phyloP scores from a whole-genome alignment of 106 monocot species.

The Phalaenopsis equestris region DNA sequence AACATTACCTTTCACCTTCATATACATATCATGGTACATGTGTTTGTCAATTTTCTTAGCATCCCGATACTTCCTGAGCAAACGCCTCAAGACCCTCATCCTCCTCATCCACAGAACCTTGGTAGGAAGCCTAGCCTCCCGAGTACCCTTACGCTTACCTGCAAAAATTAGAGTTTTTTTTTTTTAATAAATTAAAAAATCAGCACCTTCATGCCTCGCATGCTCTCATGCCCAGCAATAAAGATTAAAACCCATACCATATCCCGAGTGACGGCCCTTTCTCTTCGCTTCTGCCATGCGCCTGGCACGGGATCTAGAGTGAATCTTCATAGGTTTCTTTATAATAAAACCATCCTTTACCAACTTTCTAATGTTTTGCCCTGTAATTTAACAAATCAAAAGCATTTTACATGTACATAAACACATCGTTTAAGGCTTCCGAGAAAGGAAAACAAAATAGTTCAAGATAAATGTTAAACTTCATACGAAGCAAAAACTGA shows the following conservation, averaged over 20 bases:
- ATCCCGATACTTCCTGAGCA: constrained; percentile 31
- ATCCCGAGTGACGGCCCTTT: constrained; percentile 50
- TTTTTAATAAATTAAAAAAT: background rate
- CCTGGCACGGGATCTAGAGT: constrained; percentile 32
- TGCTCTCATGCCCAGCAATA: background rate
- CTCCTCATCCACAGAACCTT: constrained; percentile 52
- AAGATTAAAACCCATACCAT: constrained; percentile 16
- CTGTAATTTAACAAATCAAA: constrained; percentile 4
- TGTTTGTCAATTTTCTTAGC: constrained; percentile 40
- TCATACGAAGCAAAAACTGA: no score
- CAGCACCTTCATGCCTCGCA: background rate
- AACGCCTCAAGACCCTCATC: constrained; percentile 34
- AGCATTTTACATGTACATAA: no score
- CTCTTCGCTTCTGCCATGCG: constrained; percentile 33
- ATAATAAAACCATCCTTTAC: constrained; percentile 40
- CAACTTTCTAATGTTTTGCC: constrained; percentile 35
- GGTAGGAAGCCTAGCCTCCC: constrained; percentile 52
- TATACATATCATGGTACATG: constrained; percentile 42
- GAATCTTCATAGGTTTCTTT: constrained; percentile 36
- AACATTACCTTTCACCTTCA: constrained; percentile 44
- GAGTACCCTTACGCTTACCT: constrained; percentile 51
- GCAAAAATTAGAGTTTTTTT: background rate
- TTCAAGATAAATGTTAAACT: no score
- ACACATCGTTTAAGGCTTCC: no score
- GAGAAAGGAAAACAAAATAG: no score